Percentiles rank a stretch among this genome's conserved stretches.
Conservation (phyloP, 768 basidiomycete species). For the Agaricus blazei region DNA sequence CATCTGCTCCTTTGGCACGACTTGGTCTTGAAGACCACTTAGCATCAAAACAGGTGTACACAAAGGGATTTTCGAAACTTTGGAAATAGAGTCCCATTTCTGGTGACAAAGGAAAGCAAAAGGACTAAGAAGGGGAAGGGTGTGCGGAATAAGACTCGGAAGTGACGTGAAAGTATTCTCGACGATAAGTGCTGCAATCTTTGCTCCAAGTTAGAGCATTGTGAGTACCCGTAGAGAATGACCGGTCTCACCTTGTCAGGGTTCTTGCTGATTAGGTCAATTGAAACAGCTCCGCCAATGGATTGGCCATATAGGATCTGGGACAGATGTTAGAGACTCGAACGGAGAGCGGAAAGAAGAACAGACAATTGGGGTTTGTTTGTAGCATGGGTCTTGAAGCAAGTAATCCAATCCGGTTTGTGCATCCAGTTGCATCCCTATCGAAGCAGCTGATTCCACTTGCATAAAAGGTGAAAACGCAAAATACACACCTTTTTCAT, state of each 20-base stretch:
- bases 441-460: neutral
- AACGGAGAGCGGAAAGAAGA: neutral
- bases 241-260: conserved; percentile 49
- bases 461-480: neutral
- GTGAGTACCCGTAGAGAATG: neutral
- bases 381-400: conserved; percentile 53
- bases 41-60: conserved; percentile 77
- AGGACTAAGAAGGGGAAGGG: conserved; percentile 68
- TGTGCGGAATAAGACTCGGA: conserved; percentile 73
- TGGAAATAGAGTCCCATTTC: conserved; percentile 78
- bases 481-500: conserved; percentile 61
- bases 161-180: conserved; percentile 94
- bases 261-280: conserved; percentile 81
- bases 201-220: conserved; percentile 1
- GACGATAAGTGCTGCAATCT: conserved; percentile 78
- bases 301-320: conserved; percentile 80
- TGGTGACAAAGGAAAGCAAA: conserved; percentile 81
- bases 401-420: conserved; percentile 80
- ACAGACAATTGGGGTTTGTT: conserved; percentile 63
- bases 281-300: conserved; percentile 90
- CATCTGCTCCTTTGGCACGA: conserved; percentile 79
- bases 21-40: conserved; percentile 65
- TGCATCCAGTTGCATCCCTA: conserved; percentile 80
- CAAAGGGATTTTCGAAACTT: conserved; percentile 57
- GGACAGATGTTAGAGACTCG: neutral